Percentiles rank a stretch among this genome's conserved stretches.
Evolutionary conservation across 2,329 filamentous ascomycete genomes (phyloP).

Genomic region (Beauveria sp.): DNA sequence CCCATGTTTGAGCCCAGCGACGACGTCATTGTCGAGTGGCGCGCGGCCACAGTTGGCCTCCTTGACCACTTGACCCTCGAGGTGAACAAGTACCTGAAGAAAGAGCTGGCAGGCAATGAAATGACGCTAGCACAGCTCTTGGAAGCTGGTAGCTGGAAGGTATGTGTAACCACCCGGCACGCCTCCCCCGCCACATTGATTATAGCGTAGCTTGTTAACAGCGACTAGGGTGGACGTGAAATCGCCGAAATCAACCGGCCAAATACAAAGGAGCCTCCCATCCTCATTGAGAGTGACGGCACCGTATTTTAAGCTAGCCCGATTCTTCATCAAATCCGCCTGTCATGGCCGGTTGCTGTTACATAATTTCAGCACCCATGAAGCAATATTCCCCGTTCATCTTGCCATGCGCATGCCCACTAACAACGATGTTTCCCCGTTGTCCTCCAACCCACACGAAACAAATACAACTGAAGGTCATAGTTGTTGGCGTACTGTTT

Average conservation of each 20-base stretch:
- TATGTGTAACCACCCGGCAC: constrained; percentile 27
- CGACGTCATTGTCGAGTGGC: constrained; percentile 58
- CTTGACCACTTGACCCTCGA: constrained; percentile 46
- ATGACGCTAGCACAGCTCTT: constrained; percentile 81
- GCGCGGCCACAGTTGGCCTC: constrained; percentile 54
- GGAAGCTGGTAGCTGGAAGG: constrained; percentile 97
- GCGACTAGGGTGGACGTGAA: constrained; percentile 71
- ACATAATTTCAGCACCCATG: no score
- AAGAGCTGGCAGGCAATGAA: constrained; percentile 58
- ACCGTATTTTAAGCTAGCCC: constrained; percentile 68
- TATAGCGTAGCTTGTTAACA: background rate
- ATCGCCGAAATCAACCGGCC: constrained; percentile 92
- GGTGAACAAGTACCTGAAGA: constrained; percentile 55
- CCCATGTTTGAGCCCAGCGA: constrained; percentile 52
- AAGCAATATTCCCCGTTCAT: no score
- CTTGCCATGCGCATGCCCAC: no score
- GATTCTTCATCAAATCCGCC: background rate
- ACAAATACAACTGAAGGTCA: background rate
- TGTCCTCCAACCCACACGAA: background rate
- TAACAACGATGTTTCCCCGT: background rate
- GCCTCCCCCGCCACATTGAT: background rate
- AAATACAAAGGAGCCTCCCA: constrained; percentile 93
- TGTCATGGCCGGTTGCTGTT: background rate
- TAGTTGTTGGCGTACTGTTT: background rate
- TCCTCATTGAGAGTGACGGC: constrained; percentile 92